Percentiles rank a stretch among this genome's conserved stretches.
phyloP scores from a whole-genome alignment of 192 early-diverging fungal genomes.

The Ambispora gerdemannii region DNA sequence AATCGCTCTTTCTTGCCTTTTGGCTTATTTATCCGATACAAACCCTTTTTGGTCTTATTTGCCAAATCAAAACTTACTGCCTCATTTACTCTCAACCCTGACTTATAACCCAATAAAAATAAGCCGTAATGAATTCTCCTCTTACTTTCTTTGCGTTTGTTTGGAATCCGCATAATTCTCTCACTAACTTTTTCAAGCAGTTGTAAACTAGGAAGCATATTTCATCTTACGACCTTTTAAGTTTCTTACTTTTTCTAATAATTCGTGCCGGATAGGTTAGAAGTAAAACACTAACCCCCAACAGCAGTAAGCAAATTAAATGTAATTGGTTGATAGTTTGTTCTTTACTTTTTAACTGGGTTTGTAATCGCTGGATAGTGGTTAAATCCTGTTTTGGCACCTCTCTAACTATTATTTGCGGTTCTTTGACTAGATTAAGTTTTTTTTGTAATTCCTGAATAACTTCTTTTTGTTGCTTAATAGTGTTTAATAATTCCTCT shows the following conservation, averaged over 20 bases:
- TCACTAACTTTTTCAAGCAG: too few relatives aligned
- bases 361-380: neutral
- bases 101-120: neutral
- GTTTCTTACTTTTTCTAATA: too few relatives aligned
- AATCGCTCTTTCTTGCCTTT: constrained; percentile 2
- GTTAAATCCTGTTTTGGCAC: neutral
- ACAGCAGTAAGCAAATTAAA: too few relatives aligned
- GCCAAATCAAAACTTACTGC: neutral
- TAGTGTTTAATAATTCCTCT: neutral
- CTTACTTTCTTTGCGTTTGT: neutral
- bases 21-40: neutral
- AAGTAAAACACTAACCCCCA: too few relatives aligned
- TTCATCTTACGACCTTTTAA: too few relatives aligned
- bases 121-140: neutral
- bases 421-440: neutral
- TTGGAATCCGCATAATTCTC: too few relatives aligned
- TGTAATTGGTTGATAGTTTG: too few relatives aligned
- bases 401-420: neutral
- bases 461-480: neutral
- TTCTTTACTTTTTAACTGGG: neutral
- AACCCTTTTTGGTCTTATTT: neutral
- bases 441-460: neutral
- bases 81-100: neutral
- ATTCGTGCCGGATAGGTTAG: too few relatives aligned
- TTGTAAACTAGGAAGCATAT: too few relatives aligned